Conservation (phyloP, 2,329 filamentous ascomycete species). For the Thyridium curvatum region DNA sequence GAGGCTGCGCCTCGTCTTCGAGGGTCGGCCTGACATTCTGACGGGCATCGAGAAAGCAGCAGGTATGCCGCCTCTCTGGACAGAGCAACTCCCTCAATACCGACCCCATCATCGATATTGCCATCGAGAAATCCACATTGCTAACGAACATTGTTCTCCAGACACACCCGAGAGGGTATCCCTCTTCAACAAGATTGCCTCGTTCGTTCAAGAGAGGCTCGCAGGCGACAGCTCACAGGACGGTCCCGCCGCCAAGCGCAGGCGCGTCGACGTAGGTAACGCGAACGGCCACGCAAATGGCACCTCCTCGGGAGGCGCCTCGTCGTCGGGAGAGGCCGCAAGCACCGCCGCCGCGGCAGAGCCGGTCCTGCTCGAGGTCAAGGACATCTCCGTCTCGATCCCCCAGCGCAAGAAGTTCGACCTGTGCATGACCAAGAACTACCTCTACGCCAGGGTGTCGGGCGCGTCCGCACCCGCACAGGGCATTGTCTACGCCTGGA, state of each 20-base stretch:
- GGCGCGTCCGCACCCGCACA: slow-evolving; percentile 44
- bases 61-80: slow-evolving; percentile 27
- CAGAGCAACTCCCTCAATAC: slow-evolving; percentile 1
- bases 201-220: slow-evolving; percentile 40
- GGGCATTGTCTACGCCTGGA: slow-evolving; percentile 53
- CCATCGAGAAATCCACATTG: no score
- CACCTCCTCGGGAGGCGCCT: slow-evolving; percentile 17
- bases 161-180: slow-evolving; percentile 42
- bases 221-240: slow-evolving; percentile 12
- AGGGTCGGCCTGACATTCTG: slow-evolving; percentile 50
- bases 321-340: slow-evolving; percentile 14
- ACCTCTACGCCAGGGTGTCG: slow-evolving; percentile 50
- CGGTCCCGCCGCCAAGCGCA: slow-evolving; percentile 41
- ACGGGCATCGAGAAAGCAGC: slow-evolving; percentile 45
- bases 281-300: slow-evolving; percentile 13
- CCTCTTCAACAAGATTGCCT: slow-evolving; percentile 52
- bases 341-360: slow-evolving; percentile 36
- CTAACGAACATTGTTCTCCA: slow-evolving; percentile 14
- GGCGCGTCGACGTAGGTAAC: slow-evolving; percentile 37
- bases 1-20: slow-evolving; percentile 45
- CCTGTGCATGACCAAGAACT: slow-evolving; percentile 53
- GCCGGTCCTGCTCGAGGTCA: slow-evolving; percentile 50
- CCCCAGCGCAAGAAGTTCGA: slow-evolving; percentile 65
- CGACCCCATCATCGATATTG: neutral
- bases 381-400: slow-evolving; percentile 61